A percentile compares a stretch with the other conserved stretches of the same genome.
phyloP scores from a whole-genome alignment of 768 basidiomycete species.

The Brasilioporus rufonigricans region DNA sequence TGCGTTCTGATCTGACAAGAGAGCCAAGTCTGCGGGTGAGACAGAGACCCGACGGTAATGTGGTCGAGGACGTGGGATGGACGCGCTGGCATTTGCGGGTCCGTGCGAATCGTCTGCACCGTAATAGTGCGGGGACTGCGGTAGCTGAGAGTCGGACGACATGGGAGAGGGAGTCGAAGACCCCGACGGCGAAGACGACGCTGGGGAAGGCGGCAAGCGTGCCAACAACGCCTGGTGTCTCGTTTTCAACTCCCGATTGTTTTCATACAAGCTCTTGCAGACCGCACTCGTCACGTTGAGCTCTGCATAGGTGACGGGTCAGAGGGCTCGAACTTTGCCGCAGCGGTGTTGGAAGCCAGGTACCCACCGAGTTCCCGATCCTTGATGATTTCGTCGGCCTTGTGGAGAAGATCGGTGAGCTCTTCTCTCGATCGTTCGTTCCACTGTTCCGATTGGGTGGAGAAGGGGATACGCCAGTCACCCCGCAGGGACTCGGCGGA shows the following conservation, averaged over 20 bases:
- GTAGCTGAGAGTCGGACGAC: slow-evolving; percentile 25
- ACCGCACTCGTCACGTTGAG: slow-evolving; percentile 65
- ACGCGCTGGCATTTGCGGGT: slow-evolving; percentile 17
- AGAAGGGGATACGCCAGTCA: slow-evolving; percentile 21
- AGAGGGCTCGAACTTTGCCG: slow-evolving; percentile 3
- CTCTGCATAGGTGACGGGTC: slow-evolving; percentile 40
- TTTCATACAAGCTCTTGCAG: slow-evolving; percentile 67
- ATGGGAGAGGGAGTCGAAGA: slow-evolving; percentile 24
- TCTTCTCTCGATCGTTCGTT: slow-evolving; percentile 72
- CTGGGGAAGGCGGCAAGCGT: slow-evolving; percentile 52
- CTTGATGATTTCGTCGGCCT: slow-evolving; percentile 74
- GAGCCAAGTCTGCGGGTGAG: slow-evolving; percentile 64
- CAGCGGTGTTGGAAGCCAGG: background rate
- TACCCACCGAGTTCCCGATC: slow-evolving; percentile 72
- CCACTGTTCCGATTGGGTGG: slow-evolving; percentile 45
- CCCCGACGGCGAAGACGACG: slow-evolving; percentile 31
- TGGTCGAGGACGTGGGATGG: slow-evolving; percentile 24
- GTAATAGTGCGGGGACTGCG: slow-evolving; percentile 36
- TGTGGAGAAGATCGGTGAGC: slow-evolving; percentile 62
- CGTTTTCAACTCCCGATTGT: slow-evolving; percentile 63
- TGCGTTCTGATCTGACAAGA: slow-evolving; percentile 79
- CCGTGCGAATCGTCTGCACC: slow-evolving; percentile 25
- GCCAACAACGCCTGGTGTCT: slow-evolving; percentile 72
- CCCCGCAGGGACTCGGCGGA: slow-evolving; percentile 22
- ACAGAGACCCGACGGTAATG: slow-evolving; percentile 51